phyloP scores from a whole-genome alignment of 345 rosid species.

The Litchi chinensis region DNA sequence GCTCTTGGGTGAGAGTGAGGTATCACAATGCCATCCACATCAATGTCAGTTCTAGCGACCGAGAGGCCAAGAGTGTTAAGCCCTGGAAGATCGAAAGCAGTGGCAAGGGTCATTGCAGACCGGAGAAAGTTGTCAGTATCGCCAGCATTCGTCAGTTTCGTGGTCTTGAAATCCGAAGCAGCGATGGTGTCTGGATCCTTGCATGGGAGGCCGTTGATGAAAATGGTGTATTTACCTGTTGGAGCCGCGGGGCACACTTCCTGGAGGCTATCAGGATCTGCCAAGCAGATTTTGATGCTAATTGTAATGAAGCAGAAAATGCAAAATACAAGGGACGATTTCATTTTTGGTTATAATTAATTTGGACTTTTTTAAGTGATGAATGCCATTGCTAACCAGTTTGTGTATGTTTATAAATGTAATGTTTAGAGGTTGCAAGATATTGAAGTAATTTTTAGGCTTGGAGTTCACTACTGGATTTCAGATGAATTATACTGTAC shows the following conservation, averaged over 20 bases:
- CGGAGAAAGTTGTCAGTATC: conserved; percentile 55
- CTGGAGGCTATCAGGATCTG: conserved; percentile 58
- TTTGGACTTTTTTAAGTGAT: not conserved
- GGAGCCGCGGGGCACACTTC: conserved; percentile 69
- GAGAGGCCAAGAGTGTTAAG: conserved; percentile 87
- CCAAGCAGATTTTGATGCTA: conserved; percentile 29
- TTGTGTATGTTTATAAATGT: not conserved
- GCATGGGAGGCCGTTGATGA: conserved; percentile 83
- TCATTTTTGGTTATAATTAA: conserved; percentile 34
- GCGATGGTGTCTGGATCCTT: conserved; percentile 49
- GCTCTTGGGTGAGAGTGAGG: conserved; percentile 85
- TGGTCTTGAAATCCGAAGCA: conserved; percentile 72
- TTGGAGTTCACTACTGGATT: conserved; percentile 53
- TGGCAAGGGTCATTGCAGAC: conserved; percentile 47
- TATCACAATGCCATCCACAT: conserved; percentile 52
- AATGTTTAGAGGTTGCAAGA: conserved; percentile 27
- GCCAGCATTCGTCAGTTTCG: conserved; percentile 47
- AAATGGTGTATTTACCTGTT: conserved; percentile 32
- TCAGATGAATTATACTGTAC: conserved; percentile 39
- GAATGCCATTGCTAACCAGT: conserved; percentile 7
- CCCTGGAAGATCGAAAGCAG: conserved; percentile 75
- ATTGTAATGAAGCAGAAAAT: conserved; percentile 18
- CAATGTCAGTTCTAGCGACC: conserved; percentile 68
- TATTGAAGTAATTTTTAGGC: conserved; percentile 29
- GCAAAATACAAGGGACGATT: conserved; percentile 24